Evolutionary conservation across 768 basidiomycete genomes (phyloP).

Genomic region (Leccinellum rugosiceps): DNA sequence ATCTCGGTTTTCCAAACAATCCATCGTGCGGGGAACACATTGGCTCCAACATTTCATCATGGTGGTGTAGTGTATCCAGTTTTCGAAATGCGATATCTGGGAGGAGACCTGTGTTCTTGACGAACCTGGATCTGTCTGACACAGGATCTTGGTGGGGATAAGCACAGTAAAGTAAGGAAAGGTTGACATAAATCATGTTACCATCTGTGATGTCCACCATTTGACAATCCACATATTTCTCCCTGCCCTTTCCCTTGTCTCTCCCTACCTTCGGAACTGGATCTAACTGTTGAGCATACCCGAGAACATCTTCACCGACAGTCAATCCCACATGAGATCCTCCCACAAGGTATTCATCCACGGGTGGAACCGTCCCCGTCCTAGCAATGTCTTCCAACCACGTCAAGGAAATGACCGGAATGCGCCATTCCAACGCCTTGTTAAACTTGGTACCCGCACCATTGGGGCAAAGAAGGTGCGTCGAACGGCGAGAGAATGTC

Average conservation of each 20-base stretch:
- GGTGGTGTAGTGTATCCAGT: neutral
- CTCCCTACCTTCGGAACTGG: slow-evolving; percentile 6
- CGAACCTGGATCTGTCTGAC: slow-evolving; percentile 13
- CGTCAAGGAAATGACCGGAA: slow-evolving; percentile 63
- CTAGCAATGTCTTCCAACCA: slow-evolving; percentile 67
- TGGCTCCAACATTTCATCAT: neutral
- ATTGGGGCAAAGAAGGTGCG: slow-evolving; percentile 79
- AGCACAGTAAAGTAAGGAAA: neutral
- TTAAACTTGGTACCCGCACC: slow-evolving; percentile 70
- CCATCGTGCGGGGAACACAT: neutral
- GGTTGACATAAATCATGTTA: slow-evolving; percentile 5
- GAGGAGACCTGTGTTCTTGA: slow-evolving; percentile 20
- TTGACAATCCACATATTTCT: slow-evolving; percentile 24
- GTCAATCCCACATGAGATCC: slow-evolving; percentile 38
- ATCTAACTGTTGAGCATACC: neutral
- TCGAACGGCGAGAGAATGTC: slow-evolving; percentile 63
- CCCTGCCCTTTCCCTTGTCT: slow-evolving; percentile 35
- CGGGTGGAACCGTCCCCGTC: slow-evolving; percentile 45
- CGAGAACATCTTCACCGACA: slow-evolving; percentile 28
- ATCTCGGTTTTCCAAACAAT: slow-evolving; percentile 36
- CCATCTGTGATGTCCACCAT: slow-evolving; percentile 40
- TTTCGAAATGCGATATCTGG: slow-evolving; percentile 11
- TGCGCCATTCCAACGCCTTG: slow-evolving; percentile 76
- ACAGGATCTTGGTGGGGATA: slow-evolving; percentile 6
- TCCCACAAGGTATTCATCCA: slow-evolving; percentile 33